Percentiles rank a stretch among this genome's conserved stretches.
Conservation (phyloP, 208 protist genomes). For the Crithidia bombi region DNA sequence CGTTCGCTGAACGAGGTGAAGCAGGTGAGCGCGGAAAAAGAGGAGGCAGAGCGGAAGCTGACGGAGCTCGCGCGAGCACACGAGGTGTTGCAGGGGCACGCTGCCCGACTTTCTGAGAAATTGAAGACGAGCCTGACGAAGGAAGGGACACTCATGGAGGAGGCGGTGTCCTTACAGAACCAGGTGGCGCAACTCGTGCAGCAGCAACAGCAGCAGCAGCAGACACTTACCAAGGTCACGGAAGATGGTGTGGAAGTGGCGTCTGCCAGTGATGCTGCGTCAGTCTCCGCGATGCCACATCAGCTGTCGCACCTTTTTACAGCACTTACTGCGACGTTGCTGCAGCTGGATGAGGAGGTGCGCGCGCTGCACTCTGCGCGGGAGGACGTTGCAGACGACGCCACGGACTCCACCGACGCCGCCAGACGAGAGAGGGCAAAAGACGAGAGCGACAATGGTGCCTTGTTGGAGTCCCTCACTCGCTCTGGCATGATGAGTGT, state of each 20-base stretch:
- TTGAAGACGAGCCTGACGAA: conserved; percentile 45
- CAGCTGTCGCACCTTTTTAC: conserved; percentile 12
- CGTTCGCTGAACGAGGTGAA: conserved; percentile 30
- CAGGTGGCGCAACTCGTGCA: conserved; percentile 41
- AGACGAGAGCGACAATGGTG: neutral
- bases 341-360: conserved; percentile 7
- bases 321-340: conserved; percentile 4
- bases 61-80: conserved; percentile 26
- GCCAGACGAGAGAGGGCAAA: neutral
- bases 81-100: conserved; percentile 46
- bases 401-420: neutral
- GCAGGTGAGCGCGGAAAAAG: conserved; percentile 28
- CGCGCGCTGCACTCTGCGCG: neutral
- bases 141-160: conserved; percentile 47
- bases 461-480: conserved; percentile 22
- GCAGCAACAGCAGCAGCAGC: neutral
- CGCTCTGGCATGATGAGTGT: conserved; percentile 36
- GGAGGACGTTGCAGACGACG: neutral
- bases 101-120: conserved; percentile 36
- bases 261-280: too few relatives aligned
- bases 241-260: neutral
- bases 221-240: neutral
- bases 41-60: conserved; percentile 26
- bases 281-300: too few relatives aligned
- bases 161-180: conserved; percentile 46